Evolutionary conservation across 805 yeast species (phyloP), one percentile per base, ranked within the genome.

Genomic region (Candida caryicola): DNA sequence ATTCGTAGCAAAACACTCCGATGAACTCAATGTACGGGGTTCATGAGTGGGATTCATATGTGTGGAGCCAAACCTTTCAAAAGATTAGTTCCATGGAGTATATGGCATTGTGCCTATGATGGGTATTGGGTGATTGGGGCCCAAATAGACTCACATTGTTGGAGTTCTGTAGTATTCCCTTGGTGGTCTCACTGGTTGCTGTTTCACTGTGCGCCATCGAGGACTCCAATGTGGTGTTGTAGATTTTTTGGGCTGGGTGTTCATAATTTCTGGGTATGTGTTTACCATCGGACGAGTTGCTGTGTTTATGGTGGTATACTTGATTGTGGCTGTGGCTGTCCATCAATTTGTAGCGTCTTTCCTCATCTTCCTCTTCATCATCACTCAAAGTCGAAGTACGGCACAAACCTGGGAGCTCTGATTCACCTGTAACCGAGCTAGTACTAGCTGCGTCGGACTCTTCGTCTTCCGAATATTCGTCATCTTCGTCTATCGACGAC

Each of bases 71-170:
- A 21, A 7, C 7, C 7, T 10, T 12, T 21, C 57, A 55, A 36
- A 67, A 59, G 5, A 71, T 62, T 41, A 68, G 73, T 33, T 55
- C 66, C 42, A 73, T 46, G 4, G 74, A 62, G 23, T 69, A 59
- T 16, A 57, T 48, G 3, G 74, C 71, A 35, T 57, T 50, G 34
- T 45, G 45, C 38, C 64, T 47, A 33, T 50, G 57, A 34, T 58
- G 64, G 33, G 41, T 44, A 43, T 35, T 18, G 25, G 17, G 25
- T 21, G 7, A 10, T 7, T 7, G 7, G 10, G 7, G 25, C 7
- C 10, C 10, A 10, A 21, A 21, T 21, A 21, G 10, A 21, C 25
- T 21, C 9, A 10, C 25, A 21, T 7, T 7, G 7, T 7, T 7
- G 10, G 25, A 21, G 10, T 21, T 21, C 25, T 21, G 25, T 21